phyloP scores from a whole-genome alignment of 352 stramenopile species.

The Plasmopara muralis region DNA sequence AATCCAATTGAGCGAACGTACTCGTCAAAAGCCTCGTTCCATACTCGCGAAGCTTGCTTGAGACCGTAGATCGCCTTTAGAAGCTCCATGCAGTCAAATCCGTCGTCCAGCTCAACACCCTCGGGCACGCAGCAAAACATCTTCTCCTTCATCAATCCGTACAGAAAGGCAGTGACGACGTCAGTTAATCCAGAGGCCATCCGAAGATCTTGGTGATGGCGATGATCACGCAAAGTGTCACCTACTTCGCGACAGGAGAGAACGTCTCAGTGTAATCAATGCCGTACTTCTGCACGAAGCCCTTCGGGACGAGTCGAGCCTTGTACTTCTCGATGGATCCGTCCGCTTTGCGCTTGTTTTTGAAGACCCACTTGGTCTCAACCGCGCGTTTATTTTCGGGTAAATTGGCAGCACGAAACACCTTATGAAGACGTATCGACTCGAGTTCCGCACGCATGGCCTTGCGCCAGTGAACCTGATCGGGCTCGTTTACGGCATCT shows the following conservation, averaged over 20 bases:
- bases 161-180: conserved; percentile 8
- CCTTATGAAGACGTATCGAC: too few species aligned
- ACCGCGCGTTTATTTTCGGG: neutral
- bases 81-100: conserved; percentile 5
- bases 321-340: neutral
- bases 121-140: neutral
- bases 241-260: neutral
- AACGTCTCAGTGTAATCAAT: neutral
- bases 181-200: conserved; percentile 4
- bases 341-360: neutral
- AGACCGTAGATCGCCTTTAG: conserved; percentile 9
- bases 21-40: conserved; percentile 2
- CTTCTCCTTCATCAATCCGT: conserved; percentile 4
- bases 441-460: neutral
- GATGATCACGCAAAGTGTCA: conserved; percentile 2
- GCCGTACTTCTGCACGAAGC: neutral
- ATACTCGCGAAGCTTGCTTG: conserved; percentile 8
- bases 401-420: too few species aligned
- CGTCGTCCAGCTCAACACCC: neutral
- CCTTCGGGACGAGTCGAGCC: neutral
- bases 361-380: neutral
- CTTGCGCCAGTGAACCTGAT: neutral
- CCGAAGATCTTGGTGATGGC: neutral
- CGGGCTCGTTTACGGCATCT: neutral
- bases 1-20: neutral